Percentiles rank a stretch among this genome's conserved stretches.
Conservation (phyloP, 2,329 filamentous ascomycete genomes). For the Sodiomyces alkalinus region DNA sequence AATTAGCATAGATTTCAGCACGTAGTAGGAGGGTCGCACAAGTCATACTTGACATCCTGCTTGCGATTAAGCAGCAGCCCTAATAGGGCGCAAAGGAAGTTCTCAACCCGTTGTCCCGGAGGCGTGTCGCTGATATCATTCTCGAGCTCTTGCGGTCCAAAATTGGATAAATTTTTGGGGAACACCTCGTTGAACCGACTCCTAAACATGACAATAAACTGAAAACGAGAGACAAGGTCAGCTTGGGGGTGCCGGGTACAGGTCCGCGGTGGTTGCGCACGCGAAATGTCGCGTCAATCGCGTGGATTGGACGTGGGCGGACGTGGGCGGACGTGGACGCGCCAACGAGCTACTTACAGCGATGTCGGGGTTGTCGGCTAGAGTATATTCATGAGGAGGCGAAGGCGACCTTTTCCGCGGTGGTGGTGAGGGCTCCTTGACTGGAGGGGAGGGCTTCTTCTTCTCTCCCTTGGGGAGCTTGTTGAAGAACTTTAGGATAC, state of each 20-base stretch:
- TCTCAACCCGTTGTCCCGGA: conserved; percentile 75
- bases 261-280: conserved; percentile 19
- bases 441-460: conserved; percentile 25
- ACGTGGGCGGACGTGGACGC: conserved; percentile 23
- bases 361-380: conserved; percentile 85
- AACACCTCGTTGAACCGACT: conserved; percentile 85
- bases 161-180: conserved; percentile 71
- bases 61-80: conserved; percentile 88
- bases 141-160: conserved; percentile 92
- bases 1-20: conserved; percentile 7
- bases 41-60: conserved; percentile 91
- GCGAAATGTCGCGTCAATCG: conserved; percentile 37
- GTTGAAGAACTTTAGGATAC: conserved; percentile 54
- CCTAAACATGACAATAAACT: conserved; percentile 98
- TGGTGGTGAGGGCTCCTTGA: conserved; percentile 48
- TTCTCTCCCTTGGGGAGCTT: conserved; percentile 33
- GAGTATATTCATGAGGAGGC: conserved; percentile 75
- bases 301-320: no score
- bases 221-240: conserved; percentile 16
- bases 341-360: conserved; percentile 58
- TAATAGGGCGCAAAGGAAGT: conserved; percentile 77
- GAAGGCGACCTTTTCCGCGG: conserved; percentile 71
- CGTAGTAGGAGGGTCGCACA: background rate
- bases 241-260: conserved; percentile 11
- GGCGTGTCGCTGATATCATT: conserved; percentile 61